Evolutionary conservation across 139 green algal genomes (phyloP).

Genomic region (Tetraselmis striata): DNA sequence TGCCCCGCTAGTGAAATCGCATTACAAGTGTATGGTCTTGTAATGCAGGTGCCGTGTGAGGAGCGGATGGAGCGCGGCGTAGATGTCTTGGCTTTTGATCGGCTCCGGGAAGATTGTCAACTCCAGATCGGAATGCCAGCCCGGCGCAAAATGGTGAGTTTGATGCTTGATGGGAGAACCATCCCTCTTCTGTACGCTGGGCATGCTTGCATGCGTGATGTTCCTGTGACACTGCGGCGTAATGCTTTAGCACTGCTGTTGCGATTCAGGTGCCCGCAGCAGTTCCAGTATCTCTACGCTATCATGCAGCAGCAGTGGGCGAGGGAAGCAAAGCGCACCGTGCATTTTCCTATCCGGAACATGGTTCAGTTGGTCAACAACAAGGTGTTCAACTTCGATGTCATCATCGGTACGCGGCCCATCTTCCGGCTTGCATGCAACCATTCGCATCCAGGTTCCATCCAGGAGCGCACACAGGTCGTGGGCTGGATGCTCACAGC

Average conservation of each 20-base stretch:
- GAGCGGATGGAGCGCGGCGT: neutral
- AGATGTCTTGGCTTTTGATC: neutral
- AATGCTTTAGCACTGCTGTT: too few relatives aligned
- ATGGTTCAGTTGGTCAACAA: neutral
- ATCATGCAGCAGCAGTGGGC: neutral
- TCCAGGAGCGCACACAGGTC: too few relatives aligned
- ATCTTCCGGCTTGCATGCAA: too few relatives aligned
- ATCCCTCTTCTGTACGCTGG: neutral
- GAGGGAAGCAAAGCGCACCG: neutral
- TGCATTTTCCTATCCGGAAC: neutral
- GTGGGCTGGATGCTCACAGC: too few relatives aligned
- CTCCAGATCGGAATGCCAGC: neutral
- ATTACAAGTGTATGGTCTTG: too few relatives aligned
- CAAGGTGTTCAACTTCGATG: neutral
- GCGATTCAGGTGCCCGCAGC: neutral
- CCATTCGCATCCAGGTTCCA: too few relatives aligned
- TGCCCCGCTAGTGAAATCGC: too few relatives aligned
- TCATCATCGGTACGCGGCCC: neutral
- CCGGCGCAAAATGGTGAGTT: neutral
- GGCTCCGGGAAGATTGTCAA: neutral
- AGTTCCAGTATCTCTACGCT: neutral
- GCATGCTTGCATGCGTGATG: neutral
- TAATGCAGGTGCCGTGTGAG: neutral
- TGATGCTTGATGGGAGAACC: neutral
- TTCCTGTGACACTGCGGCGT: too few relatives aligned